These are phyloP conservation scores for Mycena alexandri DNA, from an alignment of 768 basidiomycete species.

Conservation along the genomic window DNA sequence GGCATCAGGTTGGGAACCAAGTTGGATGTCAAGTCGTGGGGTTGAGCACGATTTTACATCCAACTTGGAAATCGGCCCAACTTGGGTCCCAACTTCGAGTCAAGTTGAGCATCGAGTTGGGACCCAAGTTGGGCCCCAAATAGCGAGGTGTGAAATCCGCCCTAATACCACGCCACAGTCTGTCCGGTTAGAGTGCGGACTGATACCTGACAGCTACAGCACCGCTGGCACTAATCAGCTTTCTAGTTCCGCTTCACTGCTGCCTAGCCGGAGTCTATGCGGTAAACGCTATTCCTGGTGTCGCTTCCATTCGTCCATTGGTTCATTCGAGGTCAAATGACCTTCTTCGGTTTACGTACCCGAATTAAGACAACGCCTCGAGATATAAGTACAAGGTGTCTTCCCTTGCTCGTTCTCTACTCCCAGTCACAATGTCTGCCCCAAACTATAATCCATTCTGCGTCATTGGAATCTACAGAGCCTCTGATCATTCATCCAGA, in stretches of 20 bases:
- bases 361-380: neutral
- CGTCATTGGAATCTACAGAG: slow-evolving; percentile 22
- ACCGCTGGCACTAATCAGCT: neutral
- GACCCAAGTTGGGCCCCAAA: no score
- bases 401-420: slow-evolving; percentile 2
- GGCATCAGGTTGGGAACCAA: no score
- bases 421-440: neutral
- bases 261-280: neutral
- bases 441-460: slow-evolving; percentile 9
- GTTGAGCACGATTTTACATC: no score
- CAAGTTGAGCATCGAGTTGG: no score
- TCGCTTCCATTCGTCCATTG: neutral
- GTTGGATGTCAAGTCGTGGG: no score
- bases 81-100: no score
- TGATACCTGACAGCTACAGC: no score
- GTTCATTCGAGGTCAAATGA: neutral
- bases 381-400: neutral
- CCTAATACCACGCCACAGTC: no score
- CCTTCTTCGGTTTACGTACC: neutral
- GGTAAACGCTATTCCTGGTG: slow-evolving; percentile 1
- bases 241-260: neutral
- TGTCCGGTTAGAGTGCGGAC: no score
- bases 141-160: no score
- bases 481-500: slow-evolving; percentile 1
- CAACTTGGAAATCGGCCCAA: no score